Conservation (phyloP, 495 filamentous ascomycete species). For the Annulohypoxylon moriforme region DNA sequence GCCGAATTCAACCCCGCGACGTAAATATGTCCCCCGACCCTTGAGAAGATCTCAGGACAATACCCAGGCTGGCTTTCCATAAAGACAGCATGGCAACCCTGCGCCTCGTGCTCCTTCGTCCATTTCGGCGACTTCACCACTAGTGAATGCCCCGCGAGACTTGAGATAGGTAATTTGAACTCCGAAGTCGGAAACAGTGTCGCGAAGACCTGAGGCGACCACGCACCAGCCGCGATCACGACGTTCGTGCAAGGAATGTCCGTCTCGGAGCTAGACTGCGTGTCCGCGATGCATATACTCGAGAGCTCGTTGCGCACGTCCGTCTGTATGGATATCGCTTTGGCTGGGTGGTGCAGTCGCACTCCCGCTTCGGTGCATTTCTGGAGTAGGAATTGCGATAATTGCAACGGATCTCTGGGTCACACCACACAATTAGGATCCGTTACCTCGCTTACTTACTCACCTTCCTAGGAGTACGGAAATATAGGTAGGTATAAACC, state of each 20-base stretch:
- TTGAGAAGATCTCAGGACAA: slow-evolving; percentile 79
- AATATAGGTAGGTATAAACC: neutral
- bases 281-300: slow-evolving; percentile 58
- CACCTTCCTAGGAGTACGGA: neutral
- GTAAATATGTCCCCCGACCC: slow-evolving; percentile 74
- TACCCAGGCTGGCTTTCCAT: slow-evolving; percentile 67
- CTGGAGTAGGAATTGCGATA: slow-evolving; percentile 73
- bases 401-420: slow-evolving; percentile 60
- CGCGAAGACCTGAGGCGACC: slow-evolving; percentile 71
- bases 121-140: slow-evolving; percentile 72
- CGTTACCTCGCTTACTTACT: too few relatives aligned
- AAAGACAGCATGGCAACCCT: slow-evolving; percentile 76
- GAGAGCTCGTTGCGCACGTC: slow-evolving; percentile 59
- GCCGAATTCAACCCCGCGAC: slow-evolving; percentile 77
- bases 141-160: slow-evolving; percentile 78
- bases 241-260: slow-evolving; percentile 68
- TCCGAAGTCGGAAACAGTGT: slow-evolving; percentile 70
- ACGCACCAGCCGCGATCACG: slow-evolving; percentile 75
- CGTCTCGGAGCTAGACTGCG: slow-evolving; percentile 60
- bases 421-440: neutral
- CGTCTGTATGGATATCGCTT: slow-evolving; percentile 62
- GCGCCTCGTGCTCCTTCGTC: slow-evolving; percentile 48
- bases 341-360: slow-evolving; percentile 72
- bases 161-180: slow-evolving; percentile 63
- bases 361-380: slow-evolving; percentile 69